Conservation (phyloP, 768 basidiomycete species). For the Megacollybia marginata region DNA sequence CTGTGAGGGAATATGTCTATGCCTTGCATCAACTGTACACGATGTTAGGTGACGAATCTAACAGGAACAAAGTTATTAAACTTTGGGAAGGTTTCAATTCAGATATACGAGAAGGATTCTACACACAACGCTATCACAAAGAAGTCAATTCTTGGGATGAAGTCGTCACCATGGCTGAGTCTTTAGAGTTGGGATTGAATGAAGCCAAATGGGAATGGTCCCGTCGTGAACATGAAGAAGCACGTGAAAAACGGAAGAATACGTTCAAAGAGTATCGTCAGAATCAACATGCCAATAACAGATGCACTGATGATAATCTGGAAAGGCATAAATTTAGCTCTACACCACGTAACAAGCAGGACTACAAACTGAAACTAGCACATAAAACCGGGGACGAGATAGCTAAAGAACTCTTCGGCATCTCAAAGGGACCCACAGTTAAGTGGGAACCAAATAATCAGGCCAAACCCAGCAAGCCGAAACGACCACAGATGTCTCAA, state of each 20-base stretch:
- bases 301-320: neutral
- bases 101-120: too few relatives aligned
- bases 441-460: too few relatives aligned
- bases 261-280: too few relatives aligned
- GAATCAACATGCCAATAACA: neutral
- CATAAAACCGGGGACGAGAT: neutral
- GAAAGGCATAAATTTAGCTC: neutral
- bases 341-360: neutral
- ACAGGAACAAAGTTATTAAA: too few relatives aligned
- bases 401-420: too few relatives aligned
- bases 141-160: constrained; percentile 15
- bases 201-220: constrained; percentile 1
- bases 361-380: neutral
- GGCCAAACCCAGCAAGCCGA: neutral
- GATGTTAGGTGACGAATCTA: too few relatives aligned
- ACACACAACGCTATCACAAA: constrained; percentile 20
- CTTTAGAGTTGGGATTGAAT: constrained; percentile 21
- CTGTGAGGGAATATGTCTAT: constrained; percentile 23
- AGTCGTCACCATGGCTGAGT: constrained; percentile 19
- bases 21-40: constrained; percentile 26
- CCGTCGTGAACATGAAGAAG: neutral
- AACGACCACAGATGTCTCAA: too few relatives aligned
- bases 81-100: too few relatives aligned
- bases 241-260: neutral
- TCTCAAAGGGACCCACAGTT: too few relatives aligned